Base-by-base conservation (phyloP, 352 stramenopile species). In the Pythium inflatum region DNA sequence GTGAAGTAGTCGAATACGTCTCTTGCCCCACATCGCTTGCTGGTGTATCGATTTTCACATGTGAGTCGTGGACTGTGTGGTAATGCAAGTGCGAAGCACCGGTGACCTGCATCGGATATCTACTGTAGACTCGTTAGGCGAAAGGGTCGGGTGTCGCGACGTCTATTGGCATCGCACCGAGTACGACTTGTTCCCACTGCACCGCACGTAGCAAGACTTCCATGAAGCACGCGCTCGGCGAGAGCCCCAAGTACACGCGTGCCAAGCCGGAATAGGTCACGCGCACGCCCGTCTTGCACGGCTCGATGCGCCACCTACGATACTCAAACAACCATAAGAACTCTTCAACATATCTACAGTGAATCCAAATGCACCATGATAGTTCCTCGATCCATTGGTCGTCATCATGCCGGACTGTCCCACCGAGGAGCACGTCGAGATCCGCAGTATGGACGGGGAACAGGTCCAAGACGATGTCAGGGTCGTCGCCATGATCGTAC, bases 351-450 rank as follows among this genome's bases (percentile, higher is more conserved):
- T n/a, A n/a, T n/a, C n/a, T n/a, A n/a, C n/a, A n/a, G n/a, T n/a
- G n/a, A n/a, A n/a, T n/a, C n/a, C n/a, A 20, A 3, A 60, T 51
- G 20, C 38, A 74, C 67, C 67, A 74, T 20, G 33, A 57, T 5
- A 69, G 34, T 33, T 68, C 67, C 9, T 58, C 33, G 34, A 66
- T 48, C 67, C 67, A 69, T 18, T 65, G 16, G 33, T 64, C 67
- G 18, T 51, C 13, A 28, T 59, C 43, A 31, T 61, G 50, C 18
- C 18, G 40, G 3, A 57, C 36, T 12, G n/a, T n/a, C n/a, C n/a
- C n/a, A n/a, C n/a, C n/a, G n/a, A n/a, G n/a, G n/a, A n/a, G n/a
- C n/a, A n/a, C n/a, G n/a, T n/a, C n/a, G n/a, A n/a, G n/a, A n/a
- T n/a, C n/a, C n/a, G n/a, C n/a, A n/a, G n/a, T n/a, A n/a, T n/a